Base-by-base conservation (phyloP, 139 green algal genomes). In the Chlamydomonas incerta region DNA sequence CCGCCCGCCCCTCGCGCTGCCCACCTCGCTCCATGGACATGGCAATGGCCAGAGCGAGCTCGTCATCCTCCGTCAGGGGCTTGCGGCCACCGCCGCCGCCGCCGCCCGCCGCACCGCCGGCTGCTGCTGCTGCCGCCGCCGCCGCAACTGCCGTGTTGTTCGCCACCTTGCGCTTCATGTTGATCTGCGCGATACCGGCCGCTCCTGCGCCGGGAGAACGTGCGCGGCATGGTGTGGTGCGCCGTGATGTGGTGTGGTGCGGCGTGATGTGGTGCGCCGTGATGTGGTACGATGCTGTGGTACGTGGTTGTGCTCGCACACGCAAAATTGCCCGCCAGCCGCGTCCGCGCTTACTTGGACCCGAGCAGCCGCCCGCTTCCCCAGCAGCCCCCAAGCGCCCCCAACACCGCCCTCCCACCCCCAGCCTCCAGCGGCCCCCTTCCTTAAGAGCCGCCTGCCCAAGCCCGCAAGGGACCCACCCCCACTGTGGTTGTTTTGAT, bases 11-110 rank as follows among this genome's bases (percentile, higher is more conserved):
- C 75, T 35, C 24, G 29, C 8, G 26, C 37, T 20, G 18, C 75
- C 34, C 75, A 14, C 60, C 75, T 1, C 46, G 17, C 77, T 93
- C 89, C 74, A 95, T 89, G 52, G 90, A 95, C 87, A 93, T 92
- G 24, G 93, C 93, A 31, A 97, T 88, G 0, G 93, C 94, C 20
- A 91, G 50, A 1, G 86, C 88, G 73, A 97, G 72, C 89, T 97
- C 87, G 35, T 96, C 94, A 21, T 97, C 93, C 79, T 96, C 93
- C 3, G 68, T 90, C 37, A 93, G 71, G 70, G 52, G 55, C 28
- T 29, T 18, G 55, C 55, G 33, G 24, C 60, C 60, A n/a, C n/a
- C n/a, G 75, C 37, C 60, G 23, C 29, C 50, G 15, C 26, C 29
- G 57, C 26, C 37, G 1, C n/a, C 33, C 24, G 29, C 68, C 4